Evolutionary conservation across 306 rosid species (phyloP).

Genomic region (Medicago lupulina): DNA sequence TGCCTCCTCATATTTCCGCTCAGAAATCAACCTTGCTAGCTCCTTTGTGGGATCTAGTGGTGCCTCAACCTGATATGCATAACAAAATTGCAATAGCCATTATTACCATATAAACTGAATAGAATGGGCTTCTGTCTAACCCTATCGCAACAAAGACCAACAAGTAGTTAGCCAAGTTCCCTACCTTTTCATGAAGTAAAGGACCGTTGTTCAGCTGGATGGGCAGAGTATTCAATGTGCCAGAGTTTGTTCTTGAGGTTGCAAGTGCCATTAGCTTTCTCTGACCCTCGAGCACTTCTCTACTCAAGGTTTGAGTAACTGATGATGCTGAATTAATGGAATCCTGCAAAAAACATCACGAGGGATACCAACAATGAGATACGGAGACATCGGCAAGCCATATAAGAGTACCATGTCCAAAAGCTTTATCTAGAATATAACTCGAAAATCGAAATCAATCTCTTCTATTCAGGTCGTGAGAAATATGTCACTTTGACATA

Average conservation of each 20-base stretch:
- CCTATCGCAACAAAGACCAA: neutral
- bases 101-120: conserved; percentile 9
- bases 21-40: conserved; percentile 77
- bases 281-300: conserved; percentile 91
- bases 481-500: conserved; percentile 7
- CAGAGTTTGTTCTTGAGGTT: conserved; percentile 68
- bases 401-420: neutral
- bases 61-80: conserved; percentile 72
- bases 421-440: conserved; percentile 17
- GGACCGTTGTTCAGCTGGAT: conserved; percentile 82
- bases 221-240: conserved; percentile 70
- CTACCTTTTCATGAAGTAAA: conserved; percentile 85
- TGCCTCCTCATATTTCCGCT: conserved; percentile 90
- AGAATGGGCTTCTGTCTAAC: conserved; percentile 1
- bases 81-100: conserved; percentile 27
- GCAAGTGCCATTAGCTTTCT: conserved; percentile 84
- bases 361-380: conserved; percentile 21
- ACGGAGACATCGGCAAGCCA: conserved; percentile 25
- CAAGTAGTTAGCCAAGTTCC: conserved; percentile 17
- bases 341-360: conserved; percentile 67
- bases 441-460: conserved; percentile 5
- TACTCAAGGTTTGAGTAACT: conserved; percentile 76
- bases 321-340: conserved; percentile 83
- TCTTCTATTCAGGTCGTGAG: neutral
- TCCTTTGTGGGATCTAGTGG: conserved; percentile 92